Evolutionary conservation across 108 stramenopile genomes (phyloP), one percentile per base, ranked within the genome.

Genomic region (Mayamaea pseudoterrestris): DNA sequence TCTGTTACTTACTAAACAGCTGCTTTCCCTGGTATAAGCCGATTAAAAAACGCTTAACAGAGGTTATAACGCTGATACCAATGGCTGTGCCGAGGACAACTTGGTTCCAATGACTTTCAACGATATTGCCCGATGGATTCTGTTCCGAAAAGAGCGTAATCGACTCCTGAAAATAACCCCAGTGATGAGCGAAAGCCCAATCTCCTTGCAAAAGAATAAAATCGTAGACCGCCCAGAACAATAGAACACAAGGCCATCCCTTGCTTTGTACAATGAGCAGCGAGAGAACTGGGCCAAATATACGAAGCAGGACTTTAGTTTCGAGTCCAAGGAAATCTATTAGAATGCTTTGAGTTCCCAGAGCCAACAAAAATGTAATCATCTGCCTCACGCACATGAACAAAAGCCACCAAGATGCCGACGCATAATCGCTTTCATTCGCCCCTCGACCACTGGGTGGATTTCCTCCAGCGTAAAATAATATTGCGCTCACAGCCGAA

Each of bases 1-100:
- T 45, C 5, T 35, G 17, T 62, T 5, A 70, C 61, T 63, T 56
- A 63, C 63, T 22, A 35, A 44, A 74, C 1, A 55, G 54, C 36
- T 69, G 57, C 20, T 55, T 55, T 11, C 83, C 83, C 28, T 80
- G 58, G 41, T 60, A 73, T 13, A 75, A 57, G 5, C 78, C 73
- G n/a, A 80, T 41, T 44, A 57, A 60, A 22, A 81, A 51, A 41
- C 86, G 58, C 47, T 89, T 89, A 7, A 74, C 13, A 2, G 78
- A 42, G 13, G 76, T 74, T 25, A 66, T 47, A 26, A 65, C 9
- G 0, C 53, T 39, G 1, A 78, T 14, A 4, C 53, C 70, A 20
- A 73, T 44, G 40, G 65, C 64, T 0, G 68, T 21, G 11, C 72
- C 36, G 3, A 75, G 37, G 22, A 79, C 32, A 8, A 35, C 27